Conservation (phyloP, 306 rosid species). For the Cicer arietinum region DNA sequence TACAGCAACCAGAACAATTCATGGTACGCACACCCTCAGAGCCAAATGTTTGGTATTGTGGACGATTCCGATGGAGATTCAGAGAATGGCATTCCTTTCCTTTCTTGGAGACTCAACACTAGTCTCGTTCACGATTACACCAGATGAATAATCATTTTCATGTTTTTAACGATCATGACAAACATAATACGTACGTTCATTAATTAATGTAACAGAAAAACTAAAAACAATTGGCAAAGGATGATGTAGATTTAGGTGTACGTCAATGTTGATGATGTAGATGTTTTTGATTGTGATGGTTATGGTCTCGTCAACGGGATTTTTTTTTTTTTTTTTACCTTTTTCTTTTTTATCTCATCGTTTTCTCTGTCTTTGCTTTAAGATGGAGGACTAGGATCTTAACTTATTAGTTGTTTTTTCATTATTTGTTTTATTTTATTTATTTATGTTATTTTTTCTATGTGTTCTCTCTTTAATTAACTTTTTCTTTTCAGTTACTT, state of each 20-base stretch:
- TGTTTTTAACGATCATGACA: no score
- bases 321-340: slow-evolving; percentile 17
- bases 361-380: slow-evolving; percentile 54
- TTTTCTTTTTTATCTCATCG: slow-evolving; percentile 51
- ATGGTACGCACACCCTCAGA: slow-evolving; percentile 58
- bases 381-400: slow-evolving; percentile 53
- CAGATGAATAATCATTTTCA: slow-evolving; percentile 50
- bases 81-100: slow-evolving; percentile 66
- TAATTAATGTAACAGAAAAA: slow-evolving; percentile 46
- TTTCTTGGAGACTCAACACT: slow-evolving; percentile 81
- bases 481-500: slow-evolving; percentile 33
- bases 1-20: slow-evolving; percentile 43
- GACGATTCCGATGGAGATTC: slow-evolving; percentile 57
- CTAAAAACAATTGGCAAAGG: background rate
- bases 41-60: slow-evolving; percentile 58
- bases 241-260: slow-evolving; percentile 38
- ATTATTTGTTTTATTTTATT: slow-evolving; percentile 31
- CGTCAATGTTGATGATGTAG: slow-evolving; percentile 53
- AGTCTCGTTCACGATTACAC: slow-evolving; percentile 83
- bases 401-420: slow-evolving; percentile 48
- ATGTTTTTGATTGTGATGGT: slow-evolving; percentile 59
- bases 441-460: slow-evolving; percentile 37
- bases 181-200: background rate
- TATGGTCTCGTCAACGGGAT: slow-evolving; percentile 45
- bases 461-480: slow-evolving; percentile 42